phyloP scores from a whole-genome alignment of 306 rosid genomes.

The Myrica gale region DNA sequence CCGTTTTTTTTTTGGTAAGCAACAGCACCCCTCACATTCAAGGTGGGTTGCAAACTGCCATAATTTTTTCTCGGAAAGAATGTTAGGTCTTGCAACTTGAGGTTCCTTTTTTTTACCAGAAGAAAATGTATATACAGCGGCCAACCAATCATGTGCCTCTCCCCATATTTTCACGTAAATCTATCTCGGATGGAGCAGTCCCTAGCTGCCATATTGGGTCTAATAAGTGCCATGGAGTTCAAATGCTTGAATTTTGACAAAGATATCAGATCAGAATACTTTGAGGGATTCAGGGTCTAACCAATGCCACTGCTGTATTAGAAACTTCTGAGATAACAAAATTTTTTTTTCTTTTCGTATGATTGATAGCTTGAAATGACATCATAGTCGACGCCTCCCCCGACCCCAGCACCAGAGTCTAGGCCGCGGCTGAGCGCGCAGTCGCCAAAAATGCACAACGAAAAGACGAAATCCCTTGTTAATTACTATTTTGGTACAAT shows the following conservation, averaged over 20 bases:
- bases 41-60: constrained; percentile 16
- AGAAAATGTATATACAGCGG: background rate
- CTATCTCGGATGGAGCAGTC: background rate
- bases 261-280: too few relatives aligned
- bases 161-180: background rate
- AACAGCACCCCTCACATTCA: background rate
- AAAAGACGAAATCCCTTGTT: background rate
- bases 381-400: too few relatives aligned
- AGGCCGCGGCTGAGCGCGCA: too few relatives aligned
- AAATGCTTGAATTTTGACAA: too few relatives aligned
- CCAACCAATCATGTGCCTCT: background rate
- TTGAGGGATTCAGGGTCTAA: too few relatives aligned
- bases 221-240: background rate
- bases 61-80: constrained; percentile 13
- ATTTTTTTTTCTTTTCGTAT: too few relatives aligned
- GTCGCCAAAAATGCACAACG: too few relatives aligned
- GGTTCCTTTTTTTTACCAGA: background rate
- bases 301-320: too few relatives aligned
- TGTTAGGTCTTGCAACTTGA: constrained; percentile 10
- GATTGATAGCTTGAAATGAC: too few relatives aligned
- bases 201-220: background rate
- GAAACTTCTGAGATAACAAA: too few relatives aligned
- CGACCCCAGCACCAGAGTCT: too few relatives aligned
- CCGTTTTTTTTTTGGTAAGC: background rate
- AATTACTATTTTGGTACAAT: background rate